Base-by-base conservation (phyloP, 1,284 basidiomycete genomes). In the Tilletia walkeri region DNA sequence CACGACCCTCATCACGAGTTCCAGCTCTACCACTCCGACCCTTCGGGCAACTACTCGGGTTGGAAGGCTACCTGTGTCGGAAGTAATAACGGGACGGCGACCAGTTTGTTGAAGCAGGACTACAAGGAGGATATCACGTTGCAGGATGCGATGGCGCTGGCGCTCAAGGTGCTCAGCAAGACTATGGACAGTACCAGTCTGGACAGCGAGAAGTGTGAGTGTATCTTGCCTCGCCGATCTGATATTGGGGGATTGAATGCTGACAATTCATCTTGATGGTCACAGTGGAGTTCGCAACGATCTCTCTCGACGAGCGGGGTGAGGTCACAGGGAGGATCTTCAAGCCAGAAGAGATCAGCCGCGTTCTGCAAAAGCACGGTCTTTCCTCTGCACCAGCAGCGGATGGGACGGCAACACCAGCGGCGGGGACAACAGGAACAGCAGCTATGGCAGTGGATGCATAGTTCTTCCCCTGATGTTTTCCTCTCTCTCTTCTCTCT, bases 41-140 rank as follows among this genome's bases (percentile, higher is more conserved):
- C 96, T 2, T 96, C 94, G 63, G 95, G 95, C 14, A 99, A 99
- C 86, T 99, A 98, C 85, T 93, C 92, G 0, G 95, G 96, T 14
- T 99, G 95, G 96, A 98, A 98, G 85, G 95, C 95, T 63, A 97
- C 95, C 4, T 97, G 94, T 84, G 94, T 98, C 78, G 95, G 95
- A 41, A 92, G 93, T 53, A 98, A 98, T 86, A 97, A 93, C 84
- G 93, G 94, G 39, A 96, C 92, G 3, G 94, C 92, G 48, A 93
- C 94, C 82, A 93, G 91, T 80, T 86, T 99, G 79, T 86, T 99
- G 76, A 95, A 98, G 87, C 95, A 99, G 86, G 96, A 99, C 84
- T 98, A 98, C 87, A 96, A 97, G 85, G 95, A 98, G 77, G 93
- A 94, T 73, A 91, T 98, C 71, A 71, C 68, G 9, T 76, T 80